Evolutionary conservation across 2,329 filamentous ascomycete species (phyloP).

Genomic region (Phialophora expanda): DNA sequence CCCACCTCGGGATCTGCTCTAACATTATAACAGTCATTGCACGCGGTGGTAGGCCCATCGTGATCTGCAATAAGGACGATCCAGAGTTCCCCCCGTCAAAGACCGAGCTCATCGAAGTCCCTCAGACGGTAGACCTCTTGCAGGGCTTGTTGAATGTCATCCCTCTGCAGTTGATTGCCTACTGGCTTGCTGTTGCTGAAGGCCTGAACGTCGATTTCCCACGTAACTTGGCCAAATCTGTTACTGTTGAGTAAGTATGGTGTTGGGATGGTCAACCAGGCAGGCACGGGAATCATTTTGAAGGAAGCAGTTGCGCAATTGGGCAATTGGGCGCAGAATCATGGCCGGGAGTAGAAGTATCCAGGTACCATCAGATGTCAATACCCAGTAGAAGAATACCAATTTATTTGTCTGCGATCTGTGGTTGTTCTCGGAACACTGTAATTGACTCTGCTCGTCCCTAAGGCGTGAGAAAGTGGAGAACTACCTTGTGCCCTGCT

Average conservation of each 20-base stretch:
- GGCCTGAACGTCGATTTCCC: constrained; percentile 98
- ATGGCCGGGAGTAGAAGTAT: constrained; percentile 5
- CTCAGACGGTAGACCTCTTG: constrained; percentile 90
- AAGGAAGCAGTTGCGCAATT: background rate
- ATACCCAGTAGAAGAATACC: constrained; percentile 6
- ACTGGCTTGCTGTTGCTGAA: constrained; percentile 97
- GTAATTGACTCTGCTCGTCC: background rate
- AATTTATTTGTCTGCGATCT: constrained; percentile 6
- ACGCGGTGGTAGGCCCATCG: constrained; percentile 92
- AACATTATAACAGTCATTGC: constrained; percentile 73
- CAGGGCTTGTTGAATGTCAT: constrained; percentile 98
- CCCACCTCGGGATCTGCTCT: constrained; percentile 39
- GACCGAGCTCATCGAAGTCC: constrained; percentile 97
- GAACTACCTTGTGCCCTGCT: background rate
- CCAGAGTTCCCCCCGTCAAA: constrained; percentile 85
- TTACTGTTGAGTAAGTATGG: constrained; percentile 80
- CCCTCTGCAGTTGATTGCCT: constrained; percentile 95
- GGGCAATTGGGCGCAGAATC: background rate
- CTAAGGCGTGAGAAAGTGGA: background rate
- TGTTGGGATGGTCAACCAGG: background rate
- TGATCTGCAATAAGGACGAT: constrained; percentile 93
- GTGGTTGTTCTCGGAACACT: background rate
- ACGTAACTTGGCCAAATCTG: constrained; percentile 97
- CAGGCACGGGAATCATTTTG: constrained; percentile 7
- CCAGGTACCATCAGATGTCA: background rate